Conservation (phyloP, 1,284 basidiomycete species). For the Melampsora americana region DNA sequence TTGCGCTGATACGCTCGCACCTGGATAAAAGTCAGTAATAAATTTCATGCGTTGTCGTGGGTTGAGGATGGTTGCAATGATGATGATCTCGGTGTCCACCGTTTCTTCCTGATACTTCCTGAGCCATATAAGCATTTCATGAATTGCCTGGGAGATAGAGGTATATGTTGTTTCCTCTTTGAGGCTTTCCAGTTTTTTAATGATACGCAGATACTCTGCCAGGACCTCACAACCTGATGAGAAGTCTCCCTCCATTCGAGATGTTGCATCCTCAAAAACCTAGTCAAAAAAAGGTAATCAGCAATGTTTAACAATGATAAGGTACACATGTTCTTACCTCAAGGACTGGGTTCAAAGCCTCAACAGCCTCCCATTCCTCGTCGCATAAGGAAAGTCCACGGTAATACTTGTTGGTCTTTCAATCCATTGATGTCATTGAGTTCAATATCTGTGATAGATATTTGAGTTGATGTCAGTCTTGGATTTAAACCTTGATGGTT, state of each 20-base stretch:
- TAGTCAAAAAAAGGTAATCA: too few species aligned
- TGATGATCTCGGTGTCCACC: background rate
- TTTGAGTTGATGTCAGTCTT: too few species aligned
- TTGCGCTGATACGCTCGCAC: too few species aligned
- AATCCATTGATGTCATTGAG: too few species aligned
- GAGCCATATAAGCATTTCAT: background rate
- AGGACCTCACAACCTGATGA: background rate
- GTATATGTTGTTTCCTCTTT: background rate
- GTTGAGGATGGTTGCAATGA: constrained; percentile 3
- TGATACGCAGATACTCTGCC: constrained; percentile 7
- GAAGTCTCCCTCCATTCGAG: constrained; percentile 9
- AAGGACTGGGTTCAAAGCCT: constrained; percentile 4
- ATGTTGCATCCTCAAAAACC: background rate
- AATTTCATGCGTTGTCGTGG: background rate
- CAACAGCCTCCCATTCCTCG: too few species aligned
- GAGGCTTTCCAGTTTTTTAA: too few species aligned
- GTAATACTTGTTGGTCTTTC: too few species aligned
- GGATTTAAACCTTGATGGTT: too few species aligned
- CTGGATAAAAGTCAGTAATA: background rate
- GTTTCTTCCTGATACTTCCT: constrained; percentile 7
- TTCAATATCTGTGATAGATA: background rate
- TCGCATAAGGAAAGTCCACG: too few species aligned
- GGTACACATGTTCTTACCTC: too few species aligned
- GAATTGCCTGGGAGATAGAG: too few species aligned
- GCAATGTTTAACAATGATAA: too few species aligned